Base-by-base conservation (phyloP, 345 rosid genomes). In the Geranium brycei region DNA sequence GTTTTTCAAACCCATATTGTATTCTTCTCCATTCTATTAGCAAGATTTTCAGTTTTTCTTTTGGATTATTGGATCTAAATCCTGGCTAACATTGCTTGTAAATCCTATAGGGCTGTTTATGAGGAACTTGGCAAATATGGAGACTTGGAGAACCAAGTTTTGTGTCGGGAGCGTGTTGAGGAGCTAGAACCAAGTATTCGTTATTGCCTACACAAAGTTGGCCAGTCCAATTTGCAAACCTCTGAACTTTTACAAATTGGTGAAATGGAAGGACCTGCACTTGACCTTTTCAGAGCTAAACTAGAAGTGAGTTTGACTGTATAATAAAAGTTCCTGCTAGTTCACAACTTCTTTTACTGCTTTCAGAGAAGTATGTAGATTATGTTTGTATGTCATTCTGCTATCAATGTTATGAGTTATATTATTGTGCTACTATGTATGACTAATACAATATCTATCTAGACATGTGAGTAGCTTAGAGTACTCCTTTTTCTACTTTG, bases 111-210 rank as follows among this genome's bases (percentile, higher is more conserved):
- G 77, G 91, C 99, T 71, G 97, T 91, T 64, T 95, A 95, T 71
- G 97, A 87, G 82, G 95, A 95, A 79, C 93, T 95, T 62, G 93
- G 96, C 31, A 91, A 95, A 78, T 95, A 91, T 78, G 99, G 99
- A 73, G 95, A 88, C 78, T 76, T 87, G 57, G 99, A 93, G 78
- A 91, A 91, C 80, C 99, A 88, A 77, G 81, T 93, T 67, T 80
- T 93, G 77, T 93, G 97, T 55, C 96, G 83, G 75, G 96, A 83
- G 71, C 97, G 89, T 17, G 96, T 91, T 81, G 99, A 87, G 82
- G 97, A 93, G 82, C 87, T 93, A 69, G 99, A 88, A 73, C 97
- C 99, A 16, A 88, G 91, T 72, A 82, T 95, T 64, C 81, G 87
- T 57, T 91, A 91, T 78, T 95, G 99, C 81, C 75, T 85, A 55